Percentiles rank a stretch among this genome's conserved stretches.
Evolutionary conservation across 768 basidiomycete species (phyloP).

Genomic region (Mycena venus): DNA sequence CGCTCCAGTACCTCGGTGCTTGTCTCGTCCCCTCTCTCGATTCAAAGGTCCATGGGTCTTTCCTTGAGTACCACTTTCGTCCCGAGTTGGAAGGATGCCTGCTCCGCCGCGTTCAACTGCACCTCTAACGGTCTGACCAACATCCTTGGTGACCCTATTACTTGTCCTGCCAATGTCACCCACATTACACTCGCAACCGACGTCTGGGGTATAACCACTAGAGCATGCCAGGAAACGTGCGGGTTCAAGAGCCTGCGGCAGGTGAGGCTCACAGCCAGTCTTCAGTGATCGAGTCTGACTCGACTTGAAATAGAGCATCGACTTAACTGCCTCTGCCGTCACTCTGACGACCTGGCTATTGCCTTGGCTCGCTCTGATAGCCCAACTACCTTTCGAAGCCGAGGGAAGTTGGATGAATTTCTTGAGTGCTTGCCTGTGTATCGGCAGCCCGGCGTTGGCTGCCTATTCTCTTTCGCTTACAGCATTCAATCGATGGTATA

Average conservation of each 20-base stretch:
- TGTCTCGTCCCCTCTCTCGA: too few relatives aligned
- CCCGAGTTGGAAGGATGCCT: slow-evolving; percentile 1
- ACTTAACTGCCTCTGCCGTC: slow-evolving; percentile 1
- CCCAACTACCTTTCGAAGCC: slow-evolving; percentile 33
- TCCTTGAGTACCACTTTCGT: slow-evolving; percentile 4
- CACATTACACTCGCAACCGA: not conserved
- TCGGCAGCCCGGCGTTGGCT: slow-evolving; percentile 31
- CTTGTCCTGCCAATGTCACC: not conserved
- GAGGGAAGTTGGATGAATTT: slow-evolving; percentile 22
- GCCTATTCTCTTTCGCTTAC: slow-evolving; percentile 32
- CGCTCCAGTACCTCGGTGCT: too few relatives aligned
- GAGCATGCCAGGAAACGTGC: slow-evolving; percentile 14
- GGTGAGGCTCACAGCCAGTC: not conserved
- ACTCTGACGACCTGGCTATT: slow-evolving; percentile 29
- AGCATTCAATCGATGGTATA: too few relatives aligned
- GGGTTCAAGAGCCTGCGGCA: slow-evolving; percentile 6
- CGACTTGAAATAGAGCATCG: not conserved
- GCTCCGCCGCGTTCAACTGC: slow-evolving; percentile 11
- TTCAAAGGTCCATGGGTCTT: slow-evolving; percentile 25
- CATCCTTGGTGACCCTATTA: not conserved
- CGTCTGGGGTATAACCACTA: too few relatives aligned
- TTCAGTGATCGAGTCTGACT: not conserved
- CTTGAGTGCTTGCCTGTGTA: slow-evolving; percentile 21
- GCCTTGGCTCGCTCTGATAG: slow-evolving; percentile 32
- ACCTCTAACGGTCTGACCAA: slow-evolving; percentile 18